phyloP scores from a whole-genome alignment of 2,329 filamentous ascomycete genomes.

The Mollisiaceae sp. region DNA sequence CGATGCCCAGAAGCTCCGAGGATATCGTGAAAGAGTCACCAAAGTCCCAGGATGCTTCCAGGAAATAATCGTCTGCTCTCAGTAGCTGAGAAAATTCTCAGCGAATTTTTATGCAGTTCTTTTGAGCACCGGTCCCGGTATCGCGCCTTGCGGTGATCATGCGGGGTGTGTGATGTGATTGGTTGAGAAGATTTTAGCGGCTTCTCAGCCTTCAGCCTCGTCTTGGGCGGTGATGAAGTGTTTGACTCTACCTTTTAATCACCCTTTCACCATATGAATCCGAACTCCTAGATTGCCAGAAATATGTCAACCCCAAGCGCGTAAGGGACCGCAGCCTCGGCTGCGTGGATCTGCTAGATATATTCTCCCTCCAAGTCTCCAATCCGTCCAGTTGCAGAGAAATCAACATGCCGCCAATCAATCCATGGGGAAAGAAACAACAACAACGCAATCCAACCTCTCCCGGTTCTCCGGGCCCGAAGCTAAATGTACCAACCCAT shows the following conservation, averaged over 20 bases:
- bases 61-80: neutral
- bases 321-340: constrained; percentile 40
- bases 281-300: neutral
- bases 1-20: constrained; percentile 10
- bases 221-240: constrained; percentile 1
- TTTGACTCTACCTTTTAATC: constrained; percentile 20
- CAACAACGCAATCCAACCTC: constrained; percentile 45
- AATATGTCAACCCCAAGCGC: constrained; percentile 35
- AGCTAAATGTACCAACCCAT: constrained; percentile 32
- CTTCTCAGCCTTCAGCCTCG: constrained; percentile 26
- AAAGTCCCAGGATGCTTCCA: neutral
- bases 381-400: constrained; percentile 24
- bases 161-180: constrained; percentile 9
- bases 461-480: constrained; percentile 35
- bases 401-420: constrained; percentile 42
- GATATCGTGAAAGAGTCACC: neutral
- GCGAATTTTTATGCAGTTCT: neutral
- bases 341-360: constrained; percentile 35
- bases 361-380: constrained; percentile 20
- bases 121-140: neutral
- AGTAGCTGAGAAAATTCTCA: neutral
- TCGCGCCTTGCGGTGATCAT: constrained; percentile 1
- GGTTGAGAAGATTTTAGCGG: constrained; percentile 2
- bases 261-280: constrained; percentile 7
- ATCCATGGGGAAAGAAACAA: constrained; percentile 42